Conservation (phyloP, 495 filamentous ascomycete species). For the Talaromyces nanjingensis region DNA sequence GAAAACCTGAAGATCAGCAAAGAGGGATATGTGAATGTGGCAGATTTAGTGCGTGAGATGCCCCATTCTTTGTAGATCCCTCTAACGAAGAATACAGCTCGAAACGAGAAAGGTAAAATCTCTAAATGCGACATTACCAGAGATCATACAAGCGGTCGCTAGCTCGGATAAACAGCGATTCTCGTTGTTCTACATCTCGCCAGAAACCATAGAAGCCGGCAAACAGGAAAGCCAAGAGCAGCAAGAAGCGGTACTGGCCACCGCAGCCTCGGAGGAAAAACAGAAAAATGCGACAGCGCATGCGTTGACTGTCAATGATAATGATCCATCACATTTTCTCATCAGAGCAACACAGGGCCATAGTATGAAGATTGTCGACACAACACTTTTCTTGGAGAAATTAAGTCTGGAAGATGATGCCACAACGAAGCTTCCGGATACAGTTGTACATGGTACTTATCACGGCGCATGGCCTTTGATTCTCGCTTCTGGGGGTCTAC, state of each 20-base stretch:
- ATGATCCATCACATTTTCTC: slow-evolving; percentile 60
- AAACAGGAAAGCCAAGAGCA: not conserved
- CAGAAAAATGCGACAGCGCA: slow-evolving; percentile 25
- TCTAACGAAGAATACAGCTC: slow-evolving; percentile 41
- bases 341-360: slow-evolving; percentile 97
- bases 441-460: slow-evolving; percentile 83
- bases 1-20: slow-evolving; percentile 69
- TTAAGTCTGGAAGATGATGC: slow-evolving; percentile 36
- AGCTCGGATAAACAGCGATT: slow-evolving; percentile 90
- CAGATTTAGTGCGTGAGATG: slow-evolving; percentile 60
- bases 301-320: slow-evolving; percentile 22
- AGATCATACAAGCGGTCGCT: slow-evolving; percentile 63
- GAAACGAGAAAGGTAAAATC: slow-evolving; percentile 61
- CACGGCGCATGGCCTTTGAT: slow-evolving; percentile 69
- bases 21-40: slow-evolving; percentile 74
- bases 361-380: slow-evolving; percentile 53
- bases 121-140: slow-evolving; percentile 63
- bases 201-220: slow-evolving; percentile 16
- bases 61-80: not conserved
- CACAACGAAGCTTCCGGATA: slow-evolving; percentile 40
- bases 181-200: slow-evolving; percentile 45
- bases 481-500: slow-evolving; percentile 63
- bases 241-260: slow-evolving; percentile 13
- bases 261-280: slow-evolving; percentile 5
- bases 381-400: slow-evolving; percentile 58